Evolutionary conservation across 352 stramenopile species (phyloP), one percentile per base, ranked within the genome.

Genomic region (Pythium graminicola): DNA sequence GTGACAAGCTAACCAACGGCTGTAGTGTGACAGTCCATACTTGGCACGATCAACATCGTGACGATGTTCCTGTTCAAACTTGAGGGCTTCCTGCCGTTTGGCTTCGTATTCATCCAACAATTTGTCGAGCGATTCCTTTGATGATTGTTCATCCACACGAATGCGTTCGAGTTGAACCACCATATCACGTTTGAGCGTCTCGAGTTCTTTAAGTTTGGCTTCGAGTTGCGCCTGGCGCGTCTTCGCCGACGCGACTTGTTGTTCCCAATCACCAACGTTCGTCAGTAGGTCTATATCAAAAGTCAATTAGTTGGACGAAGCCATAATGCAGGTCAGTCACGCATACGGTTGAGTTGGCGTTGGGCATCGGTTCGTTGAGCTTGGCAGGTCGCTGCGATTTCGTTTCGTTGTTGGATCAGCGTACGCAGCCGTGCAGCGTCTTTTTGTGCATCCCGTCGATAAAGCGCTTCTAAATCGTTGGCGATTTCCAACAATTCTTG

Each of bases 41-140:
- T 90, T 90, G 62, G 79, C 76, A 23, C 68, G 56, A 20, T 76
- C 73, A 26, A 90, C 73, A 10, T 90, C 79, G 54, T 81, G 73
- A 51, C 85, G 76, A 44, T 90, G 79, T 35, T 69, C 62, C 40
- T 80, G 45, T 14, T 69, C 68, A 50, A 80, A 86, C 60, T 81
- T 64, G 43, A 86, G 50, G 16, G 83, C 67, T 17, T 83, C 59
- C 45, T 86, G 71, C 6, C 70, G 73, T 6, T 70, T 76, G 43
- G 75, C 59, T 42, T 90, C 79, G 54, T 88, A 86, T 54, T 84
- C 81, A 48, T 85, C 68, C 24, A 86, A 50, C 32, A 90, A 53
- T 31, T 68, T 36, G 9, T 85, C 70, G 16, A 87, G 62, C 38
- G 72, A 77, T 41, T 82, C 62, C 57, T 84, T 85, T 11, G 75